Base-by-base conservation (phyloP, 106 monocot genomes). In the Allium fistulosum region DNA sequence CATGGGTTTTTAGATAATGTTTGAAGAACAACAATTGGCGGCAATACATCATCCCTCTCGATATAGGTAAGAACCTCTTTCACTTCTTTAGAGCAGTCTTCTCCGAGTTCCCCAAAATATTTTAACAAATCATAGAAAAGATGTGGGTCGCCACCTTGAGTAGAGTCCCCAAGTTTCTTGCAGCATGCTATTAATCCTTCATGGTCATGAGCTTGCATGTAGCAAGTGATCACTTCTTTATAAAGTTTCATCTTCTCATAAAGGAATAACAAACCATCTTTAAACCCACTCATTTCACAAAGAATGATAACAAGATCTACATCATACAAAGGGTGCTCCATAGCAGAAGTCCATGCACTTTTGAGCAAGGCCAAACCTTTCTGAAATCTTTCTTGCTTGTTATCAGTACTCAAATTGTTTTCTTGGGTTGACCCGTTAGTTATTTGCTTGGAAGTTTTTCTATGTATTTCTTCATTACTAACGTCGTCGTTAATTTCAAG, bases 241-340 rank as follows among this genome's bases (percentile, higher is more conserved):
- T 86, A 89, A 27, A 97, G 83, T 73, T 97, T 92, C 88, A 92
- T 76, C 75, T 92, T 97, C 80, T 97, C 96, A 77, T 97, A 97
- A 17, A 97, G 77, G 77, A 92, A 97, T 76, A 86, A 69, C 57
- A 84, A 60, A 0, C 96, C 96, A 56, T 88, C 86, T 81, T 82
- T 85, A 51, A 92, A 86, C 17, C 71, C 75, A 80, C 89, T 97
- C 82, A 84, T 88, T 66, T 92, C 88, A 66, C 96, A 97, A 46
- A 97, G 78, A 77, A 97, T 92, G 28, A 97, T 73, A 48, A 91
- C 88, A 75, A 92, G 86, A 84, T 89, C 92, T 26, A 82, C 86
- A 77, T 97, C 96, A 82, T 92, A 97, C 53, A 80, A 61, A 56
- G 96, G 92, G 17, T 97, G 72, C 52, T 97, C 96, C 86, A 84